Evolutionary conservation across 176 grass and related monocot species (phyloP), one percentile per base, ranked within the genome.

Genomic region (Triticum timopheevii): DNA sequence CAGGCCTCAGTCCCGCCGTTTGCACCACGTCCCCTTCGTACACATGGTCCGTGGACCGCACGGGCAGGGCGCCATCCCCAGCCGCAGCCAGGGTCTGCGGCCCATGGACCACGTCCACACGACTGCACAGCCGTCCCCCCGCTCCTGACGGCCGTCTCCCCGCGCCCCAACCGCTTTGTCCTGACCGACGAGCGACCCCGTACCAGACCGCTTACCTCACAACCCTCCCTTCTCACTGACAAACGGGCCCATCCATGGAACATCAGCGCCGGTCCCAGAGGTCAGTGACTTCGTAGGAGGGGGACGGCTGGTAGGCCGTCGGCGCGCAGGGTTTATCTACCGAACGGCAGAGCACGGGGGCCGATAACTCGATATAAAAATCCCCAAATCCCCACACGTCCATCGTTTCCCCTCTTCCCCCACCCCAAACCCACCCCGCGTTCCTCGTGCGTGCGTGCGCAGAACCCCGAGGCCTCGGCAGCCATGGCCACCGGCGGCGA

Each of bases 261-360:
- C 15, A 52, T 5, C 49, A 52, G 15, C 6, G 0, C 2, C 5
- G 44, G 4, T 20, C 82, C 83, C 10, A n/a, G n/a, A n/a, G n/a
- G n/a, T n/a, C n/a, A 9, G 25, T 0, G 33, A 45, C 13, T 0
- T 0, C 0, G 10, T 0, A 0, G 0, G 12, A 0, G 1, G 2
- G 0, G 8, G 1, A 0, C 2, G 6, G 10, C 2, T 1, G 2
- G 25, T 2, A 4, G 4, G 13, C 5, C 20, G 20, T 27, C 25
- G 27, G 77, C 61, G 17, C 16, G 45, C 4, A 10, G 28, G 19
- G 10, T 34, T 30, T 82, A 82, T 68, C 79, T 7, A 24, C 27
- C 8, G 31, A 39, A 16, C n/a, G 11, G 8, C 47, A 0, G 47
- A 50, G 47, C 47, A 50, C 47, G 49, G 49, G 49, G 15, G 15